Evolutionary conservation across 2,329 filamentous ascomycete genomes (phyloP), one percentile per base, ranked within the genome.

Genomic region (Ceratocystis papillata): DNA sequence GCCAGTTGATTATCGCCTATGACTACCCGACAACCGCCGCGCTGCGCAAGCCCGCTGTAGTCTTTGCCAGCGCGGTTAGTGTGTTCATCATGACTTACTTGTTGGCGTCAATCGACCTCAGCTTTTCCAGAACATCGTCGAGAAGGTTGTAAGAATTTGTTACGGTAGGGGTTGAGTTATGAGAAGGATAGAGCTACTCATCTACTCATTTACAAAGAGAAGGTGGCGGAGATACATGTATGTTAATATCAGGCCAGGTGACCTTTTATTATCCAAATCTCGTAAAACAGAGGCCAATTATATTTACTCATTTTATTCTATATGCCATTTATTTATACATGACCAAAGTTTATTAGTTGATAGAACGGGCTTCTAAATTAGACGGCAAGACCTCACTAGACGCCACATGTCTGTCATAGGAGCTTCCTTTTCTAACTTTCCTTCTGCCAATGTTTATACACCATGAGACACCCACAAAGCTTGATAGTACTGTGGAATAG

Each of bases 1-100:
- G 89, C 41, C 86, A 94, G 70, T 76, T 97, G 25, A 79, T 96
- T 71, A 88, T 97, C 64, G 87, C 88, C 1, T 99, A 99, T 75
- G 89, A 96, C 69, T 90, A 94, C 73, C 84, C 92, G 1, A 80
- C 87, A 70, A 73, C 81, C 2, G 87, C 89, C 33, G 84, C 83
- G 48, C 83, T 96, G 71, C 85, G 91, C 72, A 99, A 99, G 79
- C 94, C 94, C 0, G 70, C 96, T 22, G 84, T 93, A 28, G 83
- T 97, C 68, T 90, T 94, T 70, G 78, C 79, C 41, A 90, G 88
- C 71, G 77, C 88, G 69, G 74, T 95, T 70, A 79, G 81, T n/a
- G 77, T 96, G 12, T 96, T 96, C 76, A 79, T 84, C 50, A 81
- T 85, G 1, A 82, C 83, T 4, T 96, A 88, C 86, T 77, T 85